Base-by-base conservation (phyloP, 129 eudicot genomes). In the Apium graveolens region DNA sequence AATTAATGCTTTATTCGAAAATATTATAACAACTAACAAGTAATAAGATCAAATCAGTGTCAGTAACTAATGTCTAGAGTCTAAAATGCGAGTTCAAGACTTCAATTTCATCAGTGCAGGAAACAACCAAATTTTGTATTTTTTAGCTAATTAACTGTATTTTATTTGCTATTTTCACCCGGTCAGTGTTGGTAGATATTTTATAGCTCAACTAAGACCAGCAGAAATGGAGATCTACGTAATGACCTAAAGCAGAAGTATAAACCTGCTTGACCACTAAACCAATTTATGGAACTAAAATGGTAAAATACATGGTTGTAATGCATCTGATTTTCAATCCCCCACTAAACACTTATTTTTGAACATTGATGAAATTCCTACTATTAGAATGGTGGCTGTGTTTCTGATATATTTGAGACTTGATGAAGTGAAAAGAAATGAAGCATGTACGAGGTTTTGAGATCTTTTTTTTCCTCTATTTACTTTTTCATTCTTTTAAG, bases 211-310 rank as follows among this genome's bases (percentile, higher is more conserved):
- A 60, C 26, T 60, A 60, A 60, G 12, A 60, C 68, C 68, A 60
- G 12, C 5, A n/a, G 29, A 60, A 60, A 60, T 9, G 65, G 12
- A 55, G 32, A 60, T 57, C 68, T 32, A 57, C 31, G n/a, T n/a
- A n/a, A 60, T 60, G 5, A 24, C 31, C 7, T 57, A 8, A 24
- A 60, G 5, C 68, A 57, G 66, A 14, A 60, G 32, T n/a, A 16
- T 60, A n/a, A 26, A 60, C 27, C 68, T 60, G 68, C 68, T 60
- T 60, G 34, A 60, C 68, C 68, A 60, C 68, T 26, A n/a, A 57
- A 60, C 68, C 68, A 60, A 24, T 3, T 18, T 57, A 27, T 57
- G 31, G 65, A 9, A 57, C 31, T 57, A 24, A 27, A 9, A 9
- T 53, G 29, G 29, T 53, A 24, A 1, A 11, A 11, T 48, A 48